A percentile compares a stretch with the other conserved stretches of the same genome.
Conservation (phyloP, 495 filamentous ascomycete genomes). For the Xylaria flabelliformis region DNA sequence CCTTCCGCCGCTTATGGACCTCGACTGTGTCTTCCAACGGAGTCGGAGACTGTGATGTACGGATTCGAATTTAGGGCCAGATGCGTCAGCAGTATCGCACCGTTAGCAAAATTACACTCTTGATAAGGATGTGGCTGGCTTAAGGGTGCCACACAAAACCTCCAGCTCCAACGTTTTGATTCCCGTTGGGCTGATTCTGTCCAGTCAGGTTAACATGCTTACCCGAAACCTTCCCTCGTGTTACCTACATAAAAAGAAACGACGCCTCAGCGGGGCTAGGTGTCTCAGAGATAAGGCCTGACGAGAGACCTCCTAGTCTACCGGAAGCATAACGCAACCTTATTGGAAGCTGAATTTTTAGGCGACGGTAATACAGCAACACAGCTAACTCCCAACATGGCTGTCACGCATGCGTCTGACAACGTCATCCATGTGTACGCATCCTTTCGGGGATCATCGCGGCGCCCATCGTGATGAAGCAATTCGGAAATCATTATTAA, state of each 20-base stretch:
- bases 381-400: not conserved
- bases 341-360: not conserved
- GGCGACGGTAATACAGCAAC: not conserved
- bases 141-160: not conserved
- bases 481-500: not conserved
- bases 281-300: not conserved
- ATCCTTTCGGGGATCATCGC: not conserved
- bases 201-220: no score
- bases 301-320: not conserved
- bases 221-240: not conserved
- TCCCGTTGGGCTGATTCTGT: no score
- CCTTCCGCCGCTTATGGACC: not conserved
- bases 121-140: not conserved
- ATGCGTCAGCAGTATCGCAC: not conserved
- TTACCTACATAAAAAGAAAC: not conserved
- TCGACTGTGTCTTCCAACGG: not conserved
- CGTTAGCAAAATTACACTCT: not conserved
- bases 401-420: not conserved
- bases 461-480: not conserved
- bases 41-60: not conserved
- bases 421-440: slow-evolving; percentile 4
- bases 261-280: not conserved
- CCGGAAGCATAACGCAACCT: not conserved
- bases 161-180: no score
- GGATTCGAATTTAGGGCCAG: not conserved